These are phyloP conservation scores for Lophiostoma macrostomum DNA, from an alignment of 495 filamentous ascomycete species.

Conservation along the genomic window DNA sequence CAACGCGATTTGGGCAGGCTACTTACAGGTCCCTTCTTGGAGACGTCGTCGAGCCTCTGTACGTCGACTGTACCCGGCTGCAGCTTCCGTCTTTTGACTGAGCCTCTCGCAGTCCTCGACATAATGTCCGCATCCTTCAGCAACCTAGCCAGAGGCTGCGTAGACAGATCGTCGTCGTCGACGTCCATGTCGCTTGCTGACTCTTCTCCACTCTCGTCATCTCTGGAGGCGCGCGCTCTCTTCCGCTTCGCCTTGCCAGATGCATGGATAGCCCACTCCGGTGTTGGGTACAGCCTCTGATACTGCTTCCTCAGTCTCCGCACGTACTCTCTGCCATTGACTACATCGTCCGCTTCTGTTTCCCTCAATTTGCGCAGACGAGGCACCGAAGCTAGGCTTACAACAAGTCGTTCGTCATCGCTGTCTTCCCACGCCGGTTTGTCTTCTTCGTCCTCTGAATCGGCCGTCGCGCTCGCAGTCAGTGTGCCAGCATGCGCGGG, in stretches of 20 bases:
- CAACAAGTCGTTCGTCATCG: conserved; percentile 81
- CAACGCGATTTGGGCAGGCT: background rate
- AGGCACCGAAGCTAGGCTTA: conserved; percentile 72
- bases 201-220: conserved; percentile 10
- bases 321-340: conserved; percentile 82
- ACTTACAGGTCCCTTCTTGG: conserved; percentile 56
- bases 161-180: conserved; percentile 57
- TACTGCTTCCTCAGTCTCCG: conserved; percentile 70
- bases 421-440: conserved; percentile 85
- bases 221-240: conserved; percentile 15
- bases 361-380: conserved; percentile 76
- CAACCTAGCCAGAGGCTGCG: conserved; percentile 74
- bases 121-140: conserved; percentile 65
- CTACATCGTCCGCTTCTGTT: conserved; percentile 76
- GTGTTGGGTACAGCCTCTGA: conserved; percentile 72
- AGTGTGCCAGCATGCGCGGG: conserved; percentile 47
- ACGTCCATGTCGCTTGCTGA: conserved; percentile 49
- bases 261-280: conserved; percentile 64
- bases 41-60: conserved; percentile 64
- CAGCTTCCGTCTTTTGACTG: conserved; percentile 58
- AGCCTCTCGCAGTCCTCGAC: conserved; percentile 25
- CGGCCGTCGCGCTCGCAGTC: conserved; percentile 38
- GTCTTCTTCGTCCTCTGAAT: conserved; percentile 40
- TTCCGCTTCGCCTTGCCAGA: conserved; percentile 25
- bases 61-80: conserved; percentile 87